Conservation (phyloP, 192 early-diverging fungal genomes). For the Backusella australiensis region DNA sequence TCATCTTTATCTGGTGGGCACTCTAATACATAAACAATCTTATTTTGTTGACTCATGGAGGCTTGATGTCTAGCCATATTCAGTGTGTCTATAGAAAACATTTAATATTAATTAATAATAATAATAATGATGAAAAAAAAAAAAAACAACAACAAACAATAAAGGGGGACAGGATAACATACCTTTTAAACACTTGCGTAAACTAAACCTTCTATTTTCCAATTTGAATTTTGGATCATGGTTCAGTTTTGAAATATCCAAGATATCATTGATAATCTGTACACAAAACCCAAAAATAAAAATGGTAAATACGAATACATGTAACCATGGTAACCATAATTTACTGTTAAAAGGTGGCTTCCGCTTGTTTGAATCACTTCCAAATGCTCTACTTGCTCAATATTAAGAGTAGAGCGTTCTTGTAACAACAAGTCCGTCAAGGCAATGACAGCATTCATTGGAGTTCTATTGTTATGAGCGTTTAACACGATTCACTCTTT, state of each 20-base stretch:
- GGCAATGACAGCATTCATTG: constrained; percentile 55
- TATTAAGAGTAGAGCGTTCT: constrained; percentile 40
- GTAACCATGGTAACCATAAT: neutral
- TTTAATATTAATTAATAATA: neutral
- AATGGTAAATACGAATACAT: neutral
- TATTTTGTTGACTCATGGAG: constrained; percentile 27
- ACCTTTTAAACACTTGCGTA: constrained; percentile 56
- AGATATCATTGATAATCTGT: constrained; percentile 52
- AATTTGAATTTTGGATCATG: constrained; percentile 54
- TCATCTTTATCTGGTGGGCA: constrained; percentile 33
- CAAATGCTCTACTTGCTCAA: constrained; percentile 45
- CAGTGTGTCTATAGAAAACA: constrained; percentile 22
- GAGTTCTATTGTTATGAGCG: constrained; percentile 32
- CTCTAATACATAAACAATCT: constrained; percentile 32
- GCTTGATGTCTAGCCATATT: constrained; percentile 42
- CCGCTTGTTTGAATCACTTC: constrained; percentile 55
- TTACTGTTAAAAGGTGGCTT: constrained; percentile 50
- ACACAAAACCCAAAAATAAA: constrained; percentile 1
- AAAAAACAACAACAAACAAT: constrained; percentile 4
- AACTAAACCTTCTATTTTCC: constrained; percentile 43
- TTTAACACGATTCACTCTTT: neutral
- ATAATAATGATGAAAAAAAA: neutral
- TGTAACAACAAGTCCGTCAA: constrained; percentile 48
- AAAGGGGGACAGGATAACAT: neutral
- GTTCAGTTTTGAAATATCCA: constrained; percentile 52